Conservation (phyloP, 1,284 basidiomycete species). For the Gastroboletus turbinatus region DNA sequence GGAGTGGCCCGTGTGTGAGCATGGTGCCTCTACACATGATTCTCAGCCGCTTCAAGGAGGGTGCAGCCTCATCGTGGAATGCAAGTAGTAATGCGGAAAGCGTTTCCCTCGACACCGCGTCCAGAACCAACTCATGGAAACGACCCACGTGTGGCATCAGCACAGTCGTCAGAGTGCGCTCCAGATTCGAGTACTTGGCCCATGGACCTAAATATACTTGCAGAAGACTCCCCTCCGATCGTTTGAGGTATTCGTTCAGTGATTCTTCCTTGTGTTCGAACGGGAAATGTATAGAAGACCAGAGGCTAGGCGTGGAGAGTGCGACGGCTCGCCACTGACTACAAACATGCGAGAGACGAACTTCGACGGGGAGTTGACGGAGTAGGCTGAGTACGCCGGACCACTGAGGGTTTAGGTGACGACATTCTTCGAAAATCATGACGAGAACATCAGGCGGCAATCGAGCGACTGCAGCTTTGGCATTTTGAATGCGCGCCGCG, state of each 20-base stretch:
- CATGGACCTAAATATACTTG: slow-evolving; percentile 35
- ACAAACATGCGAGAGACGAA: slow-evolving; percentile 34
- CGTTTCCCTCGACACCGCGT: slow-evolving; percentile 33
- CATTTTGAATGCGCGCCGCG: slow-evolving; percentile 33
- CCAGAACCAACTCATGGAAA: slow-evolving; percentile 32
- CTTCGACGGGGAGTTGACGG: slow-evolving; percentile 34
- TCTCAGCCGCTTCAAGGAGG: slow-evolving; percentile 25
- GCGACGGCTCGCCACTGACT: slow-evolving; percentile 35
- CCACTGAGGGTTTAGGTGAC: slow-evolving; percentile 35
- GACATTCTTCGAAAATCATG: slow-evolving; percentile 34
- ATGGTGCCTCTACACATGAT: slow-evolving; percentile 35
- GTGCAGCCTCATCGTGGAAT: slow-evolving; percentile 30
- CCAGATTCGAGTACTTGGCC: slow-evolving; percentile 33
- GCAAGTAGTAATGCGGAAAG: slow-evolving; percentile 21
- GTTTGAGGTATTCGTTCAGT: slow-evolving; percentile 30
- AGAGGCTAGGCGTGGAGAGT: slow-evolving; percentile 32
- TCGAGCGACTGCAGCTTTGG: slow-evolving; percentile 30
- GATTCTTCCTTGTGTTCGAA: slow-evolving; percentile 34
- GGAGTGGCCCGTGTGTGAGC: slow-evolving; percentile 28
- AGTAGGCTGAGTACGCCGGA: slow-evolving; percentile 34
- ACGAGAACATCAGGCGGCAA: slow-evolving; percentile 32
- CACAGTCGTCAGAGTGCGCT: slow-evolving; percentile 25
- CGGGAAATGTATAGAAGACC: slow-evolving; percentile 33
- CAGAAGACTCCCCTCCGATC: slow-evolving; percentile 32
- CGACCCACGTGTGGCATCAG: slow-evolving; percentile 31